phyloP scores from a whole-genome alignment of 345 rosid genomes.

The Gossypium sturtianum region DNA sequence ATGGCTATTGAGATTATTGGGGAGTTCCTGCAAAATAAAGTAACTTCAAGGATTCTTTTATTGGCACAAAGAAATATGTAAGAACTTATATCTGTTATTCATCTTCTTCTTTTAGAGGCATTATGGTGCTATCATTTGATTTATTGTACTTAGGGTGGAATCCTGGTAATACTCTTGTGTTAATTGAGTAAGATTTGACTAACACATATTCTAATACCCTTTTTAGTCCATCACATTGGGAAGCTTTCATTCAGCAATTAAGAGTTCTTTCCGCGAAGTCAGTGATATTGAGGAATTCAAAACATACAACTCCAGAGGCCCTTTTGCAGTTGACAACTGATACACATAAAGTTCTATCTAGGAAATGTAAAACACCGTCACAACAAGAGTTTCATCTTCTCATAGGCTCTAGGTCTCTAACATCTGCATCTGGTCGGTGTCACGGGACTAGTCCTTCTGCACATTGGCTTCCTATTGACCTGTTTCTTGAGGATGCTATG shows the following conservation, averaged over 20 bases:
- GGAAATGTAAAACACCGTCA: slow-evolving; percentile 41
- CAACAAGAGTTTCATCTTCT: slow-evolving; percentile 49
- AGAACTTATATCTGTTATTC: slow-evolving; percentile 20
- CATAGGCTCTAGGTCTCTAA: slow-evolving; percentile 47
- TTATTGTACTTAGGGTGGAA: slow-evolving; percentile 3
- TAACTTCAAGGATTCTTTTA: slow-evolving; percentile 67
- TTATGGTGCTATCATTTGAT: neutral
- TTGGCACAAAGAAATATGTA: slow-evolving; percentile 76
- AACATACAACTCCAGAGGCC: slow-evolving; percentile 45
- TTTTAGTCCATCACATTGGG: slow-evolving; percentile 78
- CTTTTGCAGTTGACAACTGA: slow-evolving; percentile 58
- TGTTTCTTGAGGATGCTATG: slow-evolving; percentile 90
- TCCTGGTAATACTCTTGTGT: neutral
- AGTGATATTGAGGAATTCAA: slow-evolving; percentile 53
- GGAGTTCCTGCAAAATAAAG: slow-evolving; percentile 62
- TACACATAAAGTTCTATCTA: slow-evolving; percentile 30
- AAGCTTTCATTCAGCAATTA: slow-evolving; percentile 52
- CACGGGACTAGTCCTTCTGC: slow-evolving; percentile 64
- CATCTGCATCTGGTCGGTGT: slow-evolving; percentile 60
- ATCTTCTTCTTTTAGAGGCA: neutral
- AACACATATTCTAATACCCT: slow-evolving; percentile 1
- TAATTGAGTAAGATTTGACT: neutral
- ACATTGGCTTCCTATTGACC: slow-evolving; percentile 92
- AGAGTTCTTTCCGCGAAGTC: slow-evolving; percentile 61
- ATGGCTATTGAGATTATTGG: slow-evolving; percentile 76